phyloP scores from a whole-genome alignment of 306 rosid genomes.

The Rubus parviflorus region DNA sequence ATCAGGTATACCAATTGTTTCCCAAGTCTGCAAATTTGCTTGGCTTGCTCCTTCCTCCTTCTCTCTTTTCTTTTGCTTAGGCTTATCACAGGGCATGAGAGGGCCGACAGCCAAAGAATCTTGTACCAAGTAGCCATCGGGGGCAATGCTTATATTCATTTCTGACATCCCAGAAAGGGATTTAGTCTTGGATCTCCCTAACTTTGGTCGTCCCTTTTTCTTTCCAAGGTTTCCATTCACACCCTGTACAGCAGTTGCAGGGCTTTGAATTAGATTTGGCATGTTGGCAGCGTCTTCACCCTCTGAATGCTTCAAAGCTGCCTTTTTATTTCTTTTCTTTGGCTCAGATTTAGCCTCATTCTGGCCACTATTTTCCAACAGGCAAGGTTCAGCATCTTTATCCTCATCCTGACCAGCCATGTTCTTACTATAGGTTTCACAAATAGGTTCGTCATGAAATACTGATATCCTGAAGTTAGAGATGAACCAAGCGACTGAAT shows the following conservation, averaged over 20 bases:
- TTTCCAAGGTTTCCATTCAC: constrained; percentile 27
- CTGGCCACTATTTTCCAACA: constrained; percentile 27
- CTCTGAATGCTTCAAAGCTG: constrained; percentile 21
- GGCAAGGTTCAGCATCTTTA: constrained; percentile 25
- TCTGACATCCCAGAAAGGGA: constrained; percentile 62
- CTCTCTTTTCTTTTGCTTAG: constrained; percentile 34
- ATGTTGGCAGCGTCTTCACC: constrained; percentile 36
- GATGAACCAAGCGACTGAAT: constrained; percentile 65
- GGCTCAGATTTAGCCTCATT: constrained; percentile 29
- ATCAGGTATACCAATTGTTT: constrained; percentile 45
- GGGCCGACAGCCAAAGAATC: constrained; percentile 20
- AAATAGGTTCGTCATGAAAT: constrained; percentile 56
- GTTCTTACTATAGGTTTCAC: constrained; percentile 21
- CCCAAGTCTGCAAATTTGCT: constrained; percentile 25
- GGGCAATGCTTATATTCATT: constrained; percentile 36
- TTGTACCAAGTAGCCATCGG: constrained; percentile 21
- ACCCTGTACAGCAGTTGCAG: constrained; percentile 12
- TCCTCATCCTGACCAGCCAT: constrained; percentile 28
- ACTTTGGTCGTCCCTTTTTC: constrained; percentile 34
- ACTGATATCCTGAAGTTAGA: constrained; percentile 60
- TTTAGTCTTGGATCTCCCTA: constrained; percentile 45
- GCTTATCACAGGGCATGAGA: constrained; percentile 24
- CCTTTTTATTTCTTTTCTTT: constrained; percentile 36
- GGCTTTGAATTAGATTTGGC: constrained; percentile 21
- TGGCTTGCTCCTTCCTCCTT: constrained; percentile 29